These are phyloP conservation scores for Globisporangium viniferum DNA, from an alignment of 352 stramenopile genomes.

Conservation along the genomic window DNA sequence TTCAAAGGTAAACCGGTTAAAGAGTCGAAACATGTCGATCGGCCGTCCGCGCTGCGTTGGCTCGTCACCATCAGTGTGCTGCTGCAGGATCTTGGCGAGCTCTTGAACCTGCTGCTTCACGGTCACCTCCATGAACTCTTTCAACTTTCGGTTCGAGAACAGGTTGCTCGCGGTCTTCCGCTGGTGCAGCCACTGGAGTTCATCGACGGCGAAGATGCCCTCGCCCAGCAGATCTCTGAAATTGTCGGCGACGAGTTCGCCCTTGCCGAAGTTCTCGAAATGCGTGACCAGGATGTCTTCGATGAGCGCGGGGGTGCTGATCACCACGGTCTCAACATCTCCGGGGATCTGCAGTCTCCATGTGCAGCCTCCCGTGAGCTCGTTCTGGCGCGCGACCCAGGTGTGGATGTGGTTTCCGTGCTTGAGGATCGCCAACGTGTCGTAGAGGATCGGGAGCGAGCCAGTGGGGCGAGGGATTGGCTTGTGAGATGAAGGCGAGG, in stretches of 20 bases:
- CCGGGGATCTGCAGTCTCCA: slow-evolving; percentile 33
- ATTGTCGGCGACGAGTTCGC: slow-evolving; percentile 23
- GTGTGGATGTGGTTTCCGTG: slow-evolving; percentile 27
- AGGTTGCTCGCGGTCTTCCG: slow-evolving; percentile 50
- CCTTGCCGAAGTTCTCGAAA: slow-evolving; percentile 29
- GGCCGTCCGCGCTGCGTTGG: background rate
- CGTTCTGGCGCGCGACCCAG: slow-evolving; percentile 22
- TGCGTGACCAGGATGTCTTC: slow-evolving; percentile 42
- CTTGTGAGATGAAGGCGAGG: background rate
- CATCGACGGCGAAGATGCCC: slow-evolving; percentile 39
- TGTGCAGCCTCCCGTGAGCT: slow-evolving; percentile 21
- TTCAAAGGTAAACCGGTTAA: slow-evolving; percentile 30
- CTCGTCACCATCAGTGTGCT: background rate
- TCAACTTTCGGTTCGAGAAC: slow-evolving; percentile 36
- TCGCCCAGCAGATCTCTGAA: slow-evolving; percentile 34
- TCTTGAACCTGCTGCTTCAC: background rate
- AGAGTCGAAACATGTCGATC: slow-evolving; percentile 19
- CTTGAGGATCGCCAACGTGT: slow-evolving; percentile 21
- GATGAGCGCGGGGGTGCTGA: slow-evolving; percentile 24
- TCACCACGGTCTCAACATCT: slow-evolving; percentile 18
- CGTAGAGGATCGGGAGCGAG: slow-evolving; percentile 11
- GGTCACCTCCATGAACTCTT: slow-evolving; percentile 29
- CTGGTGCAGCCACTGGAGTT: slow-evolving; percentile 36
- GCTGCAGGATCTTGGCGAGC: background rate
- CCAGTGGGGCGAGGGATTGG: background rate